Conservation (phyloP, 1,284 basidiomycete genomes). For the Mrakiaceae sp. region DNA sequence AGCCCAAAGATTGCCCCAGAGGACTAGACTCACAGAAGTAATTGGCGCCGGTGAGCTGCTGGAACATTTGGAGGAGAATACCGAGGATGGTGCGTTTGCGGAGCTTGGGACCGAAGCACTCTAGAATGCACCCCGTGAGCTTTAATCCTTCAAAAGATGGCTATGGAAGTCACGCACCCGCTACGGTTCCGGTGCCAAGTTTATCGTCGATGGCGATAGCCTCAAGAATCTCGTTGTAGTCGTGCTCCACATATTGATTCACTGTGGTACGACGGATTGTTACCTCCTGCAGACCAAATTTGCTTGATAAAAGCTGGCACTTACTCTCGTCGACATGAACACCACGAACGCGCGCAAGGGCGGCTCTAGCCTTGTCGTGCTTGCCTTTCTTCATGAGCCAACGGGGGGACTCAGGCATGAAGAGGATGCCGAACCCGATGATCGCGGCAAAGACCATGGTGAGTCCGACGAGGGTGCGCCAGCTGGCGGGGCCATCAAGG, state of each 20-base stretch:
- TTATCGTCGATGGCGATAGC: conserved; percentile 25
- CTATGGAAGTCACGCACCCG: conserved; percentile 18
- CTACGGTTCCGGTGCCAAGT: conserved; percentile 39
- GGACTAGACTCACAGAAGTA: conserved; percentile 39
- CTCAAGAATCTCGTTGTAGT: conserved; percentile 25
- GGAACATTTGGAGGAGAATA: conserved; percentile 57
- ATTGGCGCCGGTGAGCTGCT: conserved; percentile 57
- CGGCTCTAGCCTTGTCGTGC: conserved; percentile 43
- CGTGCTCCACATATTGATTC: conserved; percentile 31
- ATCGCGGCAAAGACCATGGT: conserved; percentile 52
- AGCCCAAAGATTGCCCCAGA: conserved; percentile 21
- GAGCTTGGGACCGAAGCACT: conserved; percentile 44
- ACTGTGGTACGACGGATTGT: neutral
- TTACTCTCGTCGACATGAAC: conserved; percentile 38
- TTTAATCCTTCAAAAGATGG: too few relatives aligned
- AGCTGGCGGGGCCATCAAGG: conserved; percentile 6
- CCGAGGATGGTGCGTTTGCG: conserved; percentile 22
- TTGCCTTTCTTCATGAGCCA: conserved; percentile 49
- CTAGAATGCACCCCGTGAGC: conserved; percentile 19
- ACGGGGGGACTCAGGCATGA: conserved; percentile 64
- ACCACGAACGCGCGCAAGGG: conserved; percentile 50
- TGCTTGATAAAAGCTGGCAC: conserved; percentile 2
- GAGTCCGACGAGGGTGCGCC: conserved; percentile 15
- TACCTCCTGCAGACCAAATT: too few relatives aligned
- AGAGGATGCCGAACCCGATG: conserved; percentile 55